These are phyloP conservation scores for Curvularia spicifera DNA, from an alignment of 2,329 filamentous ascomycete genomes.

Conservation along the genomic window DNA sequence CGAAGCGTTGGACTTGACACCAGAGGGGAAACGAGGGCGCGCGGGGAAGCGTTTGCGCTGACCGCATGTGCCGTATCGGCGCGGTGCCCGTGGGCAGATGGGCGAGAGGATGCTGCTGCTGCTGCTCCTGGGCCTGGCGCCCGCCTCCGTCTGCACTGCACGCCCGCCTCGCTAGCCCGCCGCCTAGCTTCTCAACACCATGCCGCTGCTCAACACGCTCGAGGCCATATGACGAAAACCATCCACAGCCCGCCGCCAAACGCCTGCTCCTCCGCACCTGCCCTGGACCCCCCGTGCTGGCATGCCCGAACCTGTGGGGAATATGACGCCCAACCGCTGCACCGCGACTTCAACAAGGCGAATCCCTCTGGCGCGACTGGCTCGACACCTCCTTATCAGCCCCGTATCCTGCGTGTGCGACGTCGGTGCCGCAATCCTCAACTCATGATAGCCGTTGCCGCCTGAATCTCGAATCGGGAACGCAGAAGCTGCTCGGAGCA, in stretches of 20 bases:
- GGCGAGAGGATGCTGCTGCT: no score
- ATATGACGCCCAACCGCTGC: slow-evolving; percentile 4
- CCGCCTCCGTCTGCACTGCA: not conserved
- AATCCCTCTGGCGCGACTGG: not conserved
- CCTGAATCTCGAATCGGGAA: not conserved
- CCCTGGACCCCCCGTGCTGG: slow-evolving; percentile 11
- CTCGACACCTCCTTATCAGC: slow-evolving; percentile 3
- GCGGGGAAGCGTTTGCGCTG: slow-evolving; percentile 1
- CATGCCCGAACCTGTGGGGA: slow-evolving; percentile 19
- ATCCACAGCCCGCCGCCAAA: slow-evolving; percentile 13
- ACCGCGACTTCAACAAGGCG: slow-evolving; percentile 6
- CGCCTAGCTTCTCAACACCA: slow-evolving; percentile 40
- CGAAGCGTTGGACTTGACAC: not conserved
- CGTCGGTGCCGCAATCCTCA: not conserved
- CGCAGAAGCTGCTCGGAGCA: not conserved
- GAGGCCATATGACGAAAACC: slow-evolving; percentile 21
- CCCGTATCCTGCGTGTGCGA: not conserved
- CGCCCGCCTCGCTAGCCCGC: slow-evolving; percentile 6
- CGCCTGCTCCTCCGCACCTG: slow-evolving; percentile 22
- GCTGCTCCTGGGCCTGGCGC: not conserved
- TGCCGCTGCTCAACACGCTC: not conserved
- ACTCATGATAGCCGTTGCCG: slow-evolving; percentile 1
- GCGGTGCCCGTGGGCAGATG: no score
- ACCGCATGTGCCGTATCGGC: not conserved
- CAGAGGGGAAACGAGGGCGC: not conserved